Evolutionary conservation across 1,284 basidiomycete species (phyloP), one percentile per base, ranked within the genome.

Genomic region (Mycena sp.): DNA sequence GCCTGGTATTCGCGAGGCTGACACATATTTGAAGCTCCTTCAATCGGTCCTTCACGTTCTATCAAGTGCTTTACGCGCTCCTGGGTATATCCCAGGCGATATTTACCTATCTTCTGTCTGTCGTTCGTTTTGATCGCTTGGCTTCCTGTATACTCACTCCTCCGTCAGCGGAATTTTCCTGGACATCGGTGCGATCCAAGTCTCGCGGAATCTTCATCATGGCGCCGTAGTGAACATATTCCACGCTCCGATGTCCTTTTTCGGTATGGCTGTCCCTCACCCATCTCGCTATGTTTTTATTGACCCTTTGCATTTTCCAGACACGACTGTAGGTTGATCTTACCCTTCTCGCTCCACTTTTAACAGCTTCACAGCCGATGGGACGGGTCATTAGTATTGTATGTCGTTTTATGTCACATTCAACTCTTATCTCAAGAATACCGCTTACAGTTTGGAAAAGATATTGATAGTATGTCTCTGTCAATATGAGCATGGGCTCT

Each of bases 1-100:
- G 30, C 41, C 35, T 64, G 30, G 23, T 25, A 21, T 23, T 25
- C n/a, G 43, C 50, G 10, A 10, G 23, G 26, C n/a, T 35, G 19
- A 6, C 45, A 19, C 44, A 54, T 48, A 28, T 40, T 25, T 14
- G 71, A 50, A 88, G 86, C 67, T 74, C 80, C 0, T 88, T 83
- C 70, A 40, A 84, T 45, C 75, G 76, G 17, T 74, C 83, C 1
- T 83, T 82, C 69, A 83, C 83, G 4, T 86, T 91, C 70, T 93
- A 94, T 74, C 89, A 92, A 75, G 85, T 83, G 12, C 73, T 94
- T 21, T 94, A 94, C 71, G 91, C 88, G 2, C 80, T 81, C 48
- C 77, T 94, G 3, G 91, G 86, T 45, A 67, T 88, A 11, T 76
- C 76, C 0, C 85, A 88, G 70, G 84, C 92, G 0, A 25, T 88